phyloP scores from a whole-genome alignment of 108 stramenopile species.

The Nitzschia sp. region DNA sequence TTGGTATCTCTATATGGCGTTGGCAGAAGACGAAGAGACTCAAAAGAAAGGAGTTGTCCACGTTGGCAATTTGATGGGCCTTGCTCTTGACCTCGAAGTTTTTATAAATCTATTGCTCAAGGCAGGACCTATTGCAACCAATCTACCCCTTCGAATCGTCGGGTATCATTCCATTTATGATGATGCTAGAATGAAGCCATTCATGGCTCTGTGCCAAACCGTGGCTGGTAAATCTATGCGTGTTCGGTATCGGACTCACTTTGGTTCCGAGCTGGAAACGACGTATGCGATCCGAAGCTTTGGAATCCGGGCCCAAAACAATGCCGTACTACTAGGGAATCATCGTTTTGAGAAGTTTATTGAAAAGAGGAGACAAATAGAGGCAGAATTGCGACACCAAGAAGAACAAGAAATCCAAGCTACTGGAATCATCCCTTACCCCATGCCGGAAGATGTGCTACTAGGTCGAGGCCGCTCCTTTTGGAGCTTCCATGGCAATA shows the following conservation, averaged over 20 bases:
- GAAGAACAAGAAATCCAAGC: background rate
- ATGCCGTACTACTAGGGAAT: too few relatives aligned
- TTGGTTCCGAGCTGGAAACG: background rate
- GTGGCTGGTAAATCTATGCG: background rate
- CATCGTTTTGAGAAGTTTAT: background rate
- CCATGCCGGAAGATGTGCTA: conserved; percentile 14
- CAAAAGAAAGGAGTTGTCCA: conserved; percentile 9
- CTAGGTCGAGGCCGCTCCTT: conserved; percentile 26
- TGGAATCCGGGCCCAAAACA: background rate
- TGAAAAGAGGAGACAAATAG: background rate
- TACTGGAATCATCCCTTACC: background rate
- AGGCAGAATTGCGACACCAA: background rate
- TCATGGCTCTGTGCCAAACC: background rate
- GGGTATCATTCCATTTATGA: background rate
- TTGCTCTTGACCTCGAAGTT: background rate
- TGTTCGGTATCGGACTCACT: background rate
- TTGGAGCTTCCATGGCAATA: conserved; percentile 17
- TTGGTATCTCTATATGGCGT: conserved; percentile 5
- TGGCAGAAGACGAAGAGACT: conserved; percentile 5
- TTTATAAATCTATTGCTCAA: background rate
- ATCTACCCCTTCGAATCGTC: background rate
- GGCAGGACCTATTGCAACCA: background rate
- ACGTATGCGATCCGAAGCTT: background rate
- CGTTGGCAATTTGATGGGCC: background rate
- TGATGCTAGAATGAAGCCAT: background rate